Conservation (phyloP, 805 yeast genomes). For the Schwanniomyces yamadae region DNA sequence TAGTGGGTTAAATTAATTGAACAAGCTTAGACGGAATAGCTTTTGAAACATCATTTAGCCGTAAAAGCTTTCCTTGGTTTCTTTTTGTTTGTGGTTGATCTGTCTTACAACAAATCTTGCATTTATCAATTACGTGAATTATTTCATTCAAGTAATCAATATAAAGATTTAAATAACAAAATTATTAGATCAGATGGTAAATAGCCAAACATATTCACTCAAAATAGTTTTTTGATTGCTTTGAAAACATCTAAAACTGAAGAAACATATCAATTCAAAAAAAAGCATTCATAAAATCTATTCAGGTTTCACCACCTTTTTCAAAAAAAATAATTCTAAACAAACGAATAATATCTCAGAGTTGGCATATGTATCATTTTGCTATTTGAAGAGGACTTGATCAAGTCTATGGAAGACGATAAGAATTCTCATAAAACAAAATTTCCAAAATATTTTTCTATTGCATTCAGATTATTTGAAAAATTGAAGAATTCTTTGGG, state of each 20-base stretch:
- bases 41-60: no score
- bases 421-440: slow-evolving; percentile 19
- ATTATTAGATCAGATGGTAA: slow-evolving; percentile 53
- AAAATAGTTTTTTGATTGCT: no score
- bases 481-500: slow-evolving; percentile 20
- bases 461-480: slow-evolving; percentile 17
- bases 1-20: no score
- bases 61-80: no score
- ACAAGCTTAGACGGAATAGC: no score
- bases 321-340: slow-evolving; percentile 29
- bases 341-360: slow-evolving; percentile 21
- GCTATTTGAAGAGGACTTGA: slow-evolving; percentile 18
- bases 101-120: no score
- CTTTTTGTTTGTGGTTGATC: no score
- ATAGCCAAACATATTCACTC: no score
- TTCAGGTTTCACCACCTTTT: slow-evolving; percentile 36
- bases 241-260: no score
- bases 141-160: slow-evolving; percentile 18
- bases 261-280: slow-evolving; percentile 48
- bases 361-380: slow-evolving; percentile 15
- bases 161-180: slow-evolving; percentile 59
- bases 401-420: slow-evolving; percentile 20
- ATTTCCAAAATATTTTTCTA: slow-evolving; percentile 11
- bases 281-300: slow-evolving; percentile 54
- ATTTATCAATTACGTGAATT: slow-evolving; percentile 12